Percentiles rank a stretch among this genome's conserved stretches.
phyloP scores from a whole-genome alignment of 352 stramenopile species.

The Phytophthora brassicae region DNA sequence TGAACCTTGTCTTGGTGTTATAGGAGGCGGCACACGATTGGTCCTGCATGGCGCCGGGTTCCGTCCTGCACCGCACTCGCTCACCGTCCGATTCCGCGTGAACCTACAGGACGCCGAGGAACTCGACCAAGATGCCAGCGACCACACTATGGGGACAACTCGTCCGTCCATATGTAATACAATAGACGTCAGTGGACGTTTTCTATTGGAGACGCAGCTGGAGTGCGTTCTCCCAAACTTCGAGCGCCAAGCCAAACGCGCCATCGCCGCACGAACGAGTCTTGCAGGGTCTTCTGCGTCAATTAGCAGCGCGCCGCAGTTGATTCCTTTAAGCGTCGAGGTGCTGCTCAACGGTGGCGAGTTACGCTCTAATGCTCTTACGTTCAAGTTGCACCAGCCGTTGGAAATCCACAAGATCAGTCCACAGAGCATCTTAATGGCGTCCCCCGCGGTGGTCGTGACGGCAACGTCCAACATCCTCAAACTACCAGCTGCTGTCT shows the following conservation, averaged over 20 bases:
- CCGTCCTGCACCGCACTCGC: slow-evolving; percentile 56
- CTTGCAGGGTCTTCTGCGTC: slow-evolving; percentile 47
- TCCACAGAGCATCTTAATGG: slow-evolving; percentile 64
- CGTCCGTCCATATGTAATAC: slow-evolving; percentile 5
- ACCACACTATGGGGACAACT: slow-evolving; percentile 1
- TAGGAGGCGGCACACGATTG: slow-evolving; percentile 52
- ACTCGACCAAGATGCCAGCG: background rate
- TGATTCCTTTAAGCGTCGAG: slow-evolving; percentile 54
- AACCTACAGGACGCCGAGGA: slow-evolving; percentile 23
- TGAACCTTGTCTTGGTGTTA: slow-evolving; percentile 48
- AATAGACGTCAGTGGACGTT: slow-evolving; percentile 46
- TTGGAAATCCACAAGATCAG: slow-evolving; percentile 50
- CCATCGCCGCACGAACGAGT: slow-evolving; percentile 42
- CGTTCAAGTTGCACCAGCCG: slow-evolving; percentile 52
- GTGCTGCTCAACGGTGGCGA: slow-evolving; percentile 60
- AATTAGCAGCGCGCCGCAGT: slow-evolving; percentile 44
- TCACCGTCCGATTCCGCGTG: slow-evolving; percentile 62
- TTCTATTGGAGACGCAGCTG: slow-evolving; percentile 61
- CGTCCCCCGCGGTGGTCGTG: slow-evolving; percentile 37
- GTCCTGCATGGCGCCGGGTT: slow-evolving; percentile 65
- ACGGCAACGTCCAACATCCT: slow-evolving; percentile 60
- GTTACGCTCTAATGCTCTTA: slow-evolving; percentile 49
- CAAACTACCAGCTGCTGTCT: slow-evolving; percentile 35
- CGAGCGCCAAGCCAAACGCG: slow-evolving; percentile 32
- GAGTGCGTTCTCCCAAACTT: slow-evolving; percentile 60